Conservation (phyloP, 2,329 filamentous ascomycete genomes). For the Helotiales sp. region DNA sequence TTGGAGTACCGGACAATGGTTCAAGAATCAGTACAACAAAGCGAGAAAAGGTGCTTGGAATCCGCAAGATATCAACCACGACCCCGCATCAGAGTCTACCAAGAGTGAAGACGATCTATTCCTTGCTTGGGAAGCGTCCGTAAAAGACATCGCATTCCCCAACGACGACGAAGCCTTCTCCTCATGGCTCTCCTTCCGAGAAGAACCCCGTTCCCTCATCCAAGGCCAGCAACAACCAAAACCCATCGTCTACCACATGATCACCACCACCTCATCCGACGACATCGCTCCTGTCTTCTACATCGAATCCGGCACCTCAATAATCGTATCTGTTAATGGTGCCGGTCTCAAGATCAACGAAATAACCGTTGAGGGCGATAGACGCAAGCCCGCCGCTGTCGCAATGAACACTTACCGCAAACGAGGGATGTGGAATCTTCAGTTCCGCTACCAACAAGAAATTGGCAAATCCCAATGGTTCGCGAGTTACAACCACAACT, state of each 20-base stretch:
- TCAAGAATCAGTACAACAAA: not conserved
- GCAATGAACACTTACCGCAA: conserved; percentile 11
- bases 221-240: not conserved
- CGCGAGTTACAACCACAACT: not conserved
- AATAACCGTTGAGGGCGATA: conserved; percentile 21
- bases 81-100: not conserved
- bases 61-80: not conserved
- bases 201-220: not conserved
- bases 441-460: not conserved
- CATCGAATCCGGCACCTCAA: conserved; percentile 14
- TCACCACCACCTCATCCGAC: not conserved
- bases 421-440: not conserved
- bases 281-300: not conserved
- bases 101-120: not conserved
- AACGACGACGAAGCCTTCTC: not conserved
- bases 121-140: not conserved
- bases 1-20: not conserved
- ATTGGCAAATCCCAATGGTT: not conserved
- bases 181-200: not conserved
- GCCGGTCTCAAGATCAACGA: conserved; percentile 15
- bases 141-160: not conserved
- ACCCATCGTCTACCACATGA: not conserved
- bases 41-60: not conserved
- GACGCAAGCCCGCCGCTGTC: conserved; percentile 7
- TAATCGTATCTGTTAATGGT: conserved; percentile 13